Conservation (phyloP, 2,329 filamentous ascomycete species). For the Colletotrichum lindemuthianum region DNA sequence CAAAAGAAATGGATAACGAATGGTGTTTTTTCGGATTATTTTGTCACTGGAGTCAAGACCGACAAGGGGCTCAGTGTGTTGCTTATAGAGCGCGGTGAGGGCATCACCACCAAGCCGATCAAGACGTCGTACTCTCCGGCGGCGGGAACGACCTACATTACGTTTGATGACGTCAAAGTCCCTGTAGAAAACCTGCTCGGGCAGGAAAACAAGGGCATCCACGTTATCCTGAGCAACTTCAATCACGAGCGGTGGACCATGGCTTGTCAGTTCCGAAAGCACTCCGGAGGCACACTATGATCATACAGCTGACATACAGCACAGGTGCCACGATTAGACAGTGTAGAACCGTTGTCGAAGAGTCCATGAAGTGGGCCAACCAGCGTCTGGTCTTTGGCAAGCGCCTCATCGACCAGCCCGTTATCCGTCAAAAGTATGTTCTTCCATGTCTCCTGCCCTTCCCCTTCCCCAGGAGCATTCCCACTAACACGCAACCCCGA, state of each 20-base stretch:
- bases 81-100: constrained; percentile 77
- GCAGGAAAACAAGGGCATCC: constrained; percentile 85
- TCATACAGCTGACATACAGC: constrained; percentile 34
- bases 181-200: constrained; percentile 82
- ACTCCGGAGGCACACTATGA: too few species aligned
- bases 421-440: constrained; percentile 80
- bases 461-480: background rate
- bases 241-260: constrained; percentile 88
- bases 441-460: background rate
- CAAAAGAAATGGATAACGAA: constrained; percentile 91
- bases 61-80: constrained; percentile 83
- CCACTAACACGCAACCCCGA: constrained; percentile 23
- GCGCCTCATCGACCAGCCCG: constrained; percentile 83
- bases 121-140: constrained; percentile 84
- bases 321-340: constrained; percentile 68
- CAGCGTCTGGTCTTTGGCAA: constrained; percentile 88
- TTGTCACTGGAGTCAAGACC: constrained; percentile 82
- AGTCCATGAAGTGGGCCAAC: constrained; percentile 89
- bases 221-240: constrained; percentile 87
- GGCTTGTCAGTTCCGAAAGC: constrained; percentile 59
- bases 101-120: constrained; percentile 79
- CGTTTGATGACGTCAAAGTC: constrained; percentile 88
- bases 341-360: constrained; percentile 77
- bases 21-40: constrained; percentile 84
- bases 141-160: constrained; percentile 82